Percentiles rank a stretch among this genome's conserved stretches.
phyloP scores from a whole-genome alignment of 805 yeast genomes.

The Ogataea populi-albae region DNA sequence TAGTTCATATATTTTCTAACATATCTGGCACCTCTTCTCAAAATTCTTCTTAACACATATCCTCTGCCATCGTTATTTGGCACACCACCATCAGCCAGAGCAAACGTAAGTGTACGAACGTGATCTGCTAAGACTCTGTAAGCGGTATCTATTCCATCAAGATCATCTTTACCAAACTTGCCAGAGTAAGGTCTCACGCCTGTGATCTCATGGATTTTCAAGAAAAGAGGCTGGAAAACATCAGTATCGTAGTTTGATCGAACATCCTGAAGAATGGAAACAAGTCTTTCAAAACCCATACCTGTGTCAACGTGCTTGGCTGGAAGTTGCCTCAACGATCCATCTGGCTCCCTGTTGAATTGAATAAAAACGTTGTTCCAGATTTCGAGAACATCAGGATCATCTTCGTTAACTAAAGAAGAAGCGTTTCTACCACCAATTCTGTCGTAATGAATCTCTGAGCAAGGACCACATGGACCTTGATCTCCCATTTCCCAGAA shows the following conservation, averaged over 20 bases:
- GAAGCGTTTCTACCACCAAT: slow-evolving; percentile 98
- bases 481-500: slow-evolving; percentile 99
- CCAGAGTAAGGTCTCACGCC: slow-evolving; percentile 92
- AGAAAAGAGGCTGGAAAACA: slow-evolving; percentile 87
- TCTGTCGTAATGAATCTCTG: slow-evolving; percentile 96
- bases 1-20: slow-evolving; percentile 94
- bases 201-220: slow-evolving; percentile 84
- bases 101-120: slow-evolving; percentile 94
- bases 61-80: slow-evolving; percentile 99
- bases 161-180: slow-evolving; percentile 88
- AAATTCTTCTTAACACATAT: slow-evolving; percentile 91
- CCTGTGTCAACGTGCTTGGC: slow-evolving; percentile 98
- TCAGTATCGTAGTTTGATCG: slow-evolving; percentile 96
- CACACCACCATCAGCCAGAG: slow-evolving; percentile 97
- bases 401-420: slow-evolving; percentile 87
- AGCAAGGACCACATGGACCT: slow-evolving; percentile 99
- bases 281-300: slow-evolving; percentile 97
- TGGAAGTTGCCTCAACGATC: slow-evolving; percentile 77
- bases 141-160: slow-evolving; percentile 95
- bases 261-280: slow-evolving; percentile 87
- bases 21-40: slow-evolving; percentile 97
- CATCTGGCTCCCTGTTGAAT: slow-evolving; percentile 90
- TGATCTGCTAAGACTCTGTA: slow-evolving; percentile 98
- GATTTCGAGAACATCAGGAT: slow-evolving; percentile 94
- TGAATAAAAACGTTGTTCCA: slow-evolving; percentile 99